Base-by-base conservation (phyloP, 768 basidiomycete genomes). In the Tricholomella constricta region DNA sequence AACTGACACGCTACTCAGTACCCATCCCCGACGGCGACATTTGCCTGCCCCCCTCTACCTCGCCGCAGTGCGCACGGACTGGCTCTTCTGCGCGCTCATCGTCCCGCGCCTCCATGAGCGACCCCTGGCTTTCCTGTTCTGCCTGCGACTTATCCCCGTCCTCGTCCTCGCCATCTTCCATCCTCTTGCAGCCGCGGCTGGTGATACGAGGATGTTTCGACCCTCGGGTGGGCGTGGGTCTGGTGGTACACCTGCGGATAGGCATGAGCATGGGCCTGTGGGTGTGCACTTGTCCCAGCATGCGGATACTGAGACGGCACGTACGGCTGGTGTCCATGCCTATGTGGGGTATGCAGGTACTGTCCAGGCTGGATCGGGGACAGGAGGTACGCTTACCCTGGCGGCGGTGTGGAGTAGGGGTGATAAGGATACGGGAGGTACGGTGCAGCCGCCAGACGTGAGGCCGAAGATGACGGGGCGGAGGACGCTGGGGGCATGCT, bases 401-500 rank as follows among this genome's bases (percentile, higher is more conserved):
- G 35, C 15, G 48, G n/a, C 4, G 38, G 42, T 2, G 3, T 7
- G 19, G 35, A 40, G 5, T 56, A 60, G 11, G 59, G 49, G 10
- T 57, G 52, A 27, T 62, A 62, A 1, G 56, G 40, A 45, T 65
- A 61, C 34, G 43, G 25, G 6, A 42, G 6, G 10, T 55, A 52
- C 26, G 59, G 62, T n/a, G 58, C n/a, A n/a, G n/a, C n/a, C n/a
- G n/a, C n/a, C n/a, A n/a, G n/a, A n/a, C n/a, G n/a, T n/a, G 27
- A 19, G 34, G 45, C 25, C 36, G 53, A 23, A 17, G 17, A 36
- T n/a, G 48, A 17, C 10, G 47, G 14, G 15, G 14, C 17, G 6
- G 50, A 25, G 11, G 32, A 29, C 22, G 59, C 60, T 6, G 62
- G 65, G 12, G 69, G 62, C 54, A 71, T 60, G n/a, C 63, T 48